These are phyloP conservation scores for Tardiomyces blankii DNA, from an alignment of 1,139 yeast species.

Conservation along the genomic window DNA sequence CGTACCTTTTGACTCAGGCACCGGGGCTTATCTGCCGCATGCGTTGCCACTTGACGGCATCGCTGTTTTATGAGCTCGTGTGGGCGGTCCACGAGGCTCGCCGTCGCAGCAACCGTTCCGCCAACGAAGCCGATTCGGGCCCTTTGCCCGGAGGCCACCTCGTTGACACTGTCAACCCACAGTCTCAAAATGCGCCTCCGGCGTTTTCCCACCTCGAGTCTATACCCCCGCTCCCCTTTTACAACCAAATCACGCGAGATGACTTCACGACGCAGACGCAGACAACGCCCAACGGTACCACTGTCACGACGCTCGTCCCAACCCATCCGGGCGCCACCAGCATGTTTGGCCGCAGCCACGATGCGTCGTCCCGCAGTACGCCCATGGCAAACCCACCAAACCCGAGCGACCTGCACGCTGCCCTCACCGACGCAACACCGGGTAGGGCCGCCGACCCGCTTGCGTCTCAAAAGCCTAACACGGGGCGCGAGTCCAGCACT, in stretches of 20 bases:
- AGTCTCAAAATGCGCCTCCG: slow-evolving; percentile 1
- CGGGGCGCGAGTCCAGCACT: slow-evolving; percentile 13
- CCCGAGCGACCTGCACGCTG: background rate
- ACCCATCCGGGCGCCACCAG: slow-evolving; percentile 50
- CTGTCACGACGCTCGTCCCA: slow-evolving; percentile 80
- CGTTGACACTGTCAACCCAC: background rate
- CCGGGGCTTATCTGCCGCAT: slow-evolving; percentile 74
- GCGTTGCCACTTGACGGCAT: slow-evolving; percentile 89
- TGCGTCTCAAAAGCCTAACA: background rate
- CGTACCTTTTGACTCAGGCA: slow-evolving; percentile 60
- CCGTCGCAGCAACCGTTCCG: slow-evolving; percentile 37
- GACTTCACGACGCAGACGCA: slow-evolving; percentile 78
- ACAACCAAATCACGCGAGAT: slow-evolving; percentile 85
- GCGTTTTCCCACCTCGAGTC: slow-evolving; percentile 2
- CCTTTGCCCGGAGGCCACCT: background rate
- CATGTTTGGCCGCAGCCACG: slow-evolving; percentile 42
- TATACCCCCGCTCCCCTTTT: slow-evolving; percentile 71
- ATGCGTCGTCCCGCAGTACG: slow-evolving; percentile 39
- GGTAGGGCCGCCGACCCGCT: background rate
- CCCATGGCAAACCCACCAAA: background rate
- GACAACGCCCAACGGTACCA: slow-evolving; percentile 88
- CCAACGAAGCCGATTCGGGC: slow-evolving; percentile 7
- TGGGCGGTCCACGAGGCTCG: slow-evolving; percentile 95
- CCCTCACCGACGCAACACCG: background rate
- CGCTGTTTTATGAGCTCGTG: slow-evolving; percentile 81